A percentile compares a stretch with the other conserved stretches of the same genome.
phyloP scores from a whole-genome alignment of 1,284 basidiomycete genomes.

The Puccinia triticina region DNA sequence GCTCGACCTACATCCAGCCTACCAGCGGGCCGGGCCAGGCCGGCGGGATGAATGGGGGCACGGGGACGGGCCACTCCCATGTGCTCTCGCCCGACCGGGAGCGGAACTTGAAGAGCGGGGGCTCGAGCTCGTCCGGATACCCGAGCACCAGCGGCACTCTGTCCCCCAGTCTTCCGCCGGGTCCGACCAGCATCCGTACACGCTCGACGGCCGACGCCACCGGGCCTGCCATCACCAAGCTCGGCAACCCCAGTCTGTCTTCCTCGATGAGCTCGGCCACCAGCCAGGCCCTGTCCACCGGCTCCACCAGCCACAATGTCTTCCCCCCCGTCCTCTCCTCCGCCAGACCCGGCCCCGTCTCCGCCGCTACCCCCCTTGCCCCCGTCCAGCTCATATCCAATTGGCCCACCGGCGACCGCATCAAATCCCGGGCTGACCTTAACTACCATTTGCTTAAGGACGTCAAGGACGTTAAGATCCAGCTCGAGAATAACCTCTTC shows the following conservation, averaged over 20 bases:
- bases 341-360: not conserved
- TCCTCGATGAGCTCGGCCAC: constrained; percentile 2
- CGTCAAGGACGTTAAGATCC: constrained; percentile 21
- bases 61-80: not conserved
- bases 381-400: not conserved
- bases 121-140: not conserved
- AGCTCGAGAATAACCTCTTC: constrained; percentile 21
- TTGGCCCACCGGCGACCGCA: constrained; percentile 35
- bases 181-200: not conserved
- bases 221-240: not conserved
- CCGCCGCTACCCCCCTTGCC: not conserved
- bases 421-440: constrained; percentile 7
- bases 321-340: not conserved
- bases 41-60: not conserved
- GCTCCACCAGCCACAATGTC: too few relatives aligned
- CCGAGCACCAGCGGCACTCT: not conserved
- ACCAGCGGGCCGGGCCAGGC: not conserved
- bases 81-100: constrained; percentile 28
- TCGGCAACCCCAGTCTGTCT: not conserved
- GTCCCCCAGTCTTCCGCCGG: not conserved
- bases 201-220: not conserved
- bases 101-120: not conserved
- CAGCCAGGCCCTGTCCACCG: not conserved
- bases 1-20: not conserved
- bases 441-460: constrained; percentile 18